Percentiles rank a stretch among this genome's conserved stretches.
These are phyloP conservation scores for Tulasnella sp. DNA, from an alignment of 768 basidiomycete genomes.

Conservation along the genomic window DNA sequence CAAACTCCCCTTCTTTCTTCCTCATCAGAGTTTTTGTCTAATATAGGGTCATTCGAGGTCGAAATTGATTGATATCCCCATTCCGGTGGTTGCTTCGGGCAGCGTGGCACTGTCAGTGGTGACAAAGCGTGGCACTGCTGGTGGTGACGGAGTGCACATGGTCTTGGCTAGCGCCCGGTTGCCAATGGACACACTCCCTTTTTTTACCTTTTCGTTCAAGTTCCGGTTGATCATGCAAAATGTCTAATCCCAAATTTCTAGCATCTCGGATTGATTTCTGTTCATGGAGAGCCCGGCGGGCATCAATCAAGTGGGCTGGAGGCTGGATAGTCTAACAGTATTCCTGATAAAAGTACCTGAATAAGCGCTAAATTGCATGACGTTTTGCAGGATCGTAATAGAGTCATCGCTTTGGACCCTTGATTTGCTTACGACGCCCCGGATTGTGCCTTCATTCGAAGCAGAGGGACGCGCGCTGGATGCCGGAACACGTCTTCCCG, in stretches of 20 bases:
- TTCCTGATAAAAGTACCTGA: too few species aligned
- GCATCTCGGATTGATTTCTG: too few species aligned
- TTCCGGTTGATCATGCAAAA: too few species aligned
- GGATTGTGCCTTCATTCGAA: not conserved
- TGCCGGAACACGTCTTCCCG: not conserved
- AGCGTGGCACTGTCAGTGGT: too few species aligned
- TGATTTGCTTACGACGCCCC: not conserved
- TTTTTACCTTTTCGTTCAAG: too few species aligned
- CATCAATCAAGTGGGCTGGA: not conserved
- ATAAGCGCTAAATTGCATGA: not conserved
- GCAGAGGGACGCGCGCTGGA: not conserved
- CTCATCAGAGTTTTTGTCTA: not conserved
- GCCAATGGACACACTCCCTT: not conserved
- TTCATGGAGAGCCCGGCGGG: too few species aligned
- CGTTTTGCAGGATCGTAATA: not conserved
- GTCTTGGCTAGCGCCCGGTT: not conserved
- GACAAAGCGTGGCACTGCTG: not conserved
- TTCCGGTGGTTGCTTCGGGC: not conserved
- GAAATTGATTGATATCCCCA: not conserved
- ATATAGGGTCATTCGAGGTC: not conserved
- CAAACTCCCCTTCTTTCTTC: not conserved
- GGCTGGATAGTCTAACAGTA: too few species aligned
- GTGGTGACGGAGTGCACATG: not conserved
- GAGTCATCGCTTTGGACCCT: not conserved
- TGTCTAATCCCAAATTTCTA: too few species aligned